Evolutionary conservation across 176 grass and related monocot species (phyloP), one percentile per base, ranked within the genome.

Genomic region (Raddia guianensis): DNA sequence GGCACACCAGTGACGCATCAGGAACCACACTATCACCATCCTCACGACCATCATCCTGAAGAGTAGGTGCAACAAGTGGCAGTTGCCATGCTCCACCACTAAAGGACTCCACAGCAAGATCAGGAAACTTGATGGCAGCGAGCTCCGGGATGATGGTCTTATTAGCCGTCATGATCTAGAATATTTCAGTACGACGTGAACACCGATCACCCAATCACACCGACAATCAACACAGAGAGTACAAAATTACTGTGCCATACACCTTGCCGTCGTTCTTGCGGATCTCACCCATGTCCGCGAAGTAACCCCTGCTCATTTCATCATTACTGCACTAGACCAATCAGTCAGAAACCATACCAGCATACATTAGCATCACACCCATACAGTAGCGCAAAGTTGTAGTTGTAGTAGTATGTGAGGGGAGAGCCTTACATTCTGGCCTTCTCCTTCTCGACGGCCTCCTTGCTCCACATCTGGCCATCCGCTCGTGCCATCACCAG

Each of bases 241-340:
- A 18, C 6, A 45, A 37, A 35, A 12, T 50, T 50, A 50, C 15
- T 0, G 27, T 16, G 11, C 0, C 20, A 47, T 27, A 72, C 73
- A 98, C 95, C 95, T 98, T 98, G 70, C 95, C 92, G 11, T 33
- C 77, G 55, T 91, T 85, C 81, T 91, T 85, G 32, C 84, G 78
- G 64, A 94, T 93, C 74, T 98, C 92, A 0, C 82, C 20, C 7
- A 98, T 91, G 76, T 98, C 95, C 0, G 66, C 81, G 64, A 98
- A 98, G 75, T 95, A 93, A 21, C 95, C 82, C 52, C 95, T 67
- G 45, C 78, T 87, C 53, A 98, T 77, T 61, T 98, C 92, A 14
- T 98, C 90, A 35, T 46, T 70, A 93, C 95, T 98, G 90, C 63
- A 91, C 61, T 82, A 92, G 76, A 78, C 79, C 63, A 93, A 71